Evolutionary conservation across 805 yeast species (phyloP), one percentile per base, ranked within the genome.

Genomic region (Starmerella cellae): DNA sequence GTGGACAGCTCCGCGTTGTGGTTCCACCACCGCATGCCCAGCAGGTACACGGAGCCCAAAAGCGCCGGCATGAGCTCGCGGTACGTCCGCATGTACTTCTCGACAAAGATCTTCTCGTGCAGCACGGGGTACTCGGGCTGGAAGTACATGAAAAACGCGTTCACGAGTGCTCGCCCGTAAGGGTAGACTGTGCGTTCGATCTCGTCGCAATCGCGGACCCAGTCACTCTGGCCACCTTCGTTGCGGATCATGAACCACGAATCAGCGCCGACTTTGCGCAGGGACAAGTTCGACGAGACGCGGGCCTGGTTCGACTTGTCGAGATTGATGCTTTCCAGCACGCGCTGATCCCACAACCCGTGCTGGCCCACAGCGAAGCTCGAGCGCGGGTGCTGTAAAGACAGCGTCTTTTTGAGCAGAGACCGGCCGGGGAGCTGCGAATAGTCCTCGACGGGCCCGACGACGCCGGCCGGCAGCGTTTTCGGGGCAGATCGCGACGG

Each of bases 11-110:
- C 77, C 2, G 93, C 81, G 54, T 78, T 87, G 58, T 77, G 78
- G 51, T 82, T 88, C 96, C 96, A 87, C 93, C 94, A 84, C 57
- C 83, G 88, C 35, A 82, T 71, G 0, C 96, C 94, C 44, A 87
- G 64, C 9, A 82, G 75, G 57, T 88, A 88, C 1, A 88, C 94
- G 0, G 95, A 82, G 0, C 96, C 96, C 37, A 88, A 64, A 38
- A 88, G 62, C 0, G 96, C 94, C 0, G 96, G 94, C 41, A 91
- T 77, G 53, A 88, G 76, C 60, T 88, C 97, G 37, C 94, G 71
- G 58, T 84, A 93, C 1, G 96, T 84, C 43, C 97, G 66, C 2
- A 87, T 67, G 58, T 87, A 88, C 58, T 88, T 88, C 54, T 88
- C 97, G 47, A 88, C 57, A 53, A 88, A 91, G 5, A 88, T 95